Base-by-base conservation (phyloP, 495 filamentous ascomycete genomes). In the Xylaria venustula region DNA sequence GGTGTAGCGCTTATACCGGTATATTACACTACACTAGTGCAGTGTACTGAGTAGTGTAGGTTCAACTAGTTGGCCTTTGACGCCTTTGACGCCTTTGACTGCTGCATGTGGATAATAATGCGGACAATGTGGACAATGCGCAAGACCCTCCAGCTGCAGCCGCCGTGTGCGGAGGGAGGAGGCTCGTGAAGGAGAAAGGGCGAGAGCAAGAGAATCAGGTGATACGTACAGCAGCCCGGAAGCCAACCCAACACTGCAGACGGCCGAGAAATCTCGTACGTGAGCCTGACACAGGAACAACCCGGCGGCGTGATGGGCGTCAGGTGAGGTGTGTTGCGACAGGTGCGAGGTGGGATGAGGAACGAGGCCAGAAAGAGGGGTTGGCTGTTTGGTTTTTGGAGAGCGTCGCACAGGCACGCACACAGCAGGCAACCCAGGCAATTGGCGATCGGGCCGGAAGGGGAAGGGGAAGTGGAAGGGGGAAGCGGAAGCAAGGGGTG, bases 141-240 rank as follows among this genome's bases (percentile, higher is more conserved):
- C 12, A 49, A 37, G 20, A 15, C 30, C 49, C 51, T 32, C 3
- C 8, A n/a, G 54, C 42, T 48, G 54, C 54, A 58, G 54, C 54
- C 44, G 54, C 54, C 45, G 54, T 58, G 30, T 58, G 54, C 54
- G 54, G 44, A 40, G 44, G 7, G 41, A 11, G 9, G 30, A 34
- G 37, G 6, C 37, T 40, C 6, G 3, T 12, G 7, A 11, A 12
- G 14, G 14, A 11, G 14, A 12, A 5, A 40, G 37, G 37, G 14
- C 37, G 37, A 34, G 30, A 34, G 30, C 14, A 23, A 36, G n/a
- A 11, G 44, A 40, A 49, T 47, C 45, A 58, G 54, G 40, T 58
- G 54, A 58, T 58, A 30, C 30, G 54, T 37, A 32, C 51, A 54
- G 36, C 8, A 22, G 22, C 19, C 34, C 15, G 20, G 51, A 26